Conservation (phyloP, 2,329 filamentous ascomycete species). For the Ophiostoma australiae region DNA sequence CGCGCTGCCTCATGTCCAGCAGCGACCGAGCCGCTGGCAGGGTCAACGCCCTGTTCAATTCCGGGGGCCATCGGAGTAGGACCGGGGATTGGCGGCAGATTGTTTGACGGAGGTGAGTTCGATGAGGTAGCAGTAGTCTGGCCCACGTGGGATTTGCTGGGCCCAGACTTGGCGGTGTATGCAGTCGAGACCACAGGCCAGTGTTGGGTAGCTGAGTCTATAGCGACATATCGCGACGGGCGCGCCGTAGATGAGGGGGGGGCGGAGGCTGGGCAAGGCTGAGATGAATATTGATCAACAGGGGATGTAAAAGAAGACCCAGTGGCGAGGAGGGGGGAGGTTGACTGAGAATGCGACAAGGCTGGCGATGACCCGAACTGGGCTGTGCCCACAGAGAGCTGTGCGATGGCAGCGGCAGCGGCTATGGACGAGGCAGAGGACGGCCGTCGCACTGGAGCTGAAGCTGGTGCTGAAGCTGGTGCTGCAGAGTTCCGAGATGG, state of each 20-base stretch:
- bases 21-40: conserved; percentile 18
- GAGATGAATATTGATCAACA: background rate
- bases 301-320: background rate
- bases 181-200: conserved; percentile 46
- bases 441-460: conserved; percentile 15
- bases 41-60: conserved; percentile 29
- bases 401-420: background rate
- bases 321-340: background rate
- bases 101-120: conserved; percentile 25
- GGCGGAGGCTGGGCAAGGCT: conserved; percentile 6
- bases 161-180: conserved; percentile 31
- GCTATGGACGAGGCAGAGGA: conserved; percentile 15
- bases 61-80: conserved; percentile 31
- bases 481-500: conserved; percentile 35
- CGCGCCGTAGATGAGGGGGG: background rate
- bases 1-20: background rate
- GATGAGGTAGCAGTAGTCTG: background rate
- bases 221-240: conserved; percentile 31
- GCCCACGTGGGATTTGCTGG: background rate
- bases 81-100: conserved; percentile 32
- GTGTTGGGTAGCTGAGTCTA: conserved; percentile 47
- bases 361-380: conserved; percentile 2
- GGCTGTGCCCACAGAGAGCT: background rate
- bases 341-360: conserved; percentile 1
- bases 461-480: background rate